Conservation (phyloP, 2,329 filamentous ascomycete species). For the Xylaria sp. region DNA sequence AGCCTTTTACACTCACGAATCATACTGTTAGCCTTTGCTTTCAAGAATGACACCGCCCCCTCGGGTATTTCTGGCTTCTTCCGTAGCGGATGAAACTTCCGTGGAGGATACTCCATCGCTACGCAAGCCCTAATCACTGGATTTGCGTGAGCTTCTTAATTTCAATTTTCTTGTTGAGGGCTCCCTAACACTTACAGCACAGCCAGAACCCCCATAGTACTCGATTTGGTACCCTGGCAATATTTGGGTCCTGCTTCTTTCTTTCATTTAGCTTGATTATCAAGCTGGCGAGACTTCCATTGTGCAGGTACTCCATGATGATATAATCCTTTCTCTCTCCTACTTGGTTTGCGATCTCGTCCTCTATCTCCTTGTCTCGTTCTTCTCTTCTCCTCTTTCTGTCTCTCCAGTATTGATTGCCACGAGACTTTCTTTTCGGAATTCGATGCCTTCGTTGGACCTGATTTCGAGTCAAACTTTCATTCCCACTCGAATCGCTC, state of each 20-base stretch:
- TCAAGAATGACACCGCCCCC: not conserved
- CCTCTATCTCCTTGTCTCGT: not conserved
- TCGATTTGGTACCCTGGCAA: conserved; percentile 28
- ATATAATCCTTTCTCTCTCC: conserved; percentile 28
- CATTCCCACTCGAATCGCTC: conserved; percentile 39
- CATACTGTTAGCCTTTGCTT: conserved; percentile 15
- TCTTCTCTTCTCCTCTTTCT: not conserved
- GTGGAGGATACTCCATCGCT: conserved; percentile 43
- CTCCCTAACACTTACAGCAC: conserved; percentile 37
- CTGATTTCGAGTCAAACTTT: conserved; percentile 15
- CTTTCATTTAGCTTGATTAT: conserved; percentile 28
- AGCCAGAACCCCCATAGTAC: conserved; percentile 40
- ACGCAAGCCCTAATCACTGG: conserved; percentile 41
- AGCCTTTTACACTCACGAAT: conserved; percentile 14
- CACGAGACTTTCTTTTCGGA: not conserved
- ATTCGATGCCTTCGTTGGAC: conserved; percentile 9
- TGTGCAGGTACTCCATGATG: conserved; percentile 39
- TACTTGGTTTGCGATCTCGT: not conserved
- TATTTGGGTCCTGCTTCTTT: not conserved
- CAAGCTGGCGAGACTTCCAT: conserved; percentile 37
- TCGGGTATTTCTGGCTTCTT: conserved; percentile 7
- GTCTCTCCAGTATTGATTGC: not conserved
- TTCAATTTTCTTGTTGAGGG: not conserved
- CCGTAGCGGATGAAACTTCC: conserved; percentile 38
- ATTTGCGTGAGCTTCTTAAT: conserved; percentile 11